Base-by-base conservation (phyloP, 1,284 basidiomycete species). In the Ustilago esculenta region DNA sequence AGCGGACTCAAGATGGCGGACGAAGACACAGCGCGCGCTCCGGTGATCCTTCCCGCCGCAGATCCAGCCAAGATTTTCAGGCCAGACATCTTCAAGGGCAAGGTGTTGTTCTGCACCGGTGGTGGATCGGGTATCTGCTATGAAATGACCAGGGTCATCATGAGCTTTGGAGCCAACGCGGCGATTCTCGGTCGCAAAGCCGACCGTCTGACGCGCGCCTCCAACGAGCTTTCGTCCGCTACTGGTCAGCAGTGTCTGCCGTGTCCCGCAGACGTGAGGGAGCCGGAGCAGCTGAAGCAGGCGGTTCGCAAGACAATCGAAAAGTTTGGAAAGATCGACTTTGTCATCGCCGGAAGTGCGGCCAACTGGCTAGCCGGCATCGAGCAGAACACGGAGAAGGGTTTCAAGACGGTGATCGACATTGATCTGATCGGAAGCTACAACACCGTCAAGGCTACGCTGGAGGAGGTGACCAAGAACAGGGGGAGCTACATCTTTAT, bases 351-450 rank as follows among this genome's bases (percentile, higher is more conserved):
- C 77, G 93, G 94, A 89, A 73, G 73, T 0, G 80, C 82, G 0
- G 81, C 79, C n/a, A 83, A 83, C 67, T 82, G 82, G 59, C 47
- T 82, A 17, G 76, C 76, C 5, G 76, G 75, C 3, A 68, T 81
- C 37, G 73, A 81, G 36, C 75, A 79, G 35, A 72, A 82, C 30
- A 74, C 66, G 15, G 66, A 77, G 14, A 79, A 79, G 35, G 78
- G 75, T 0, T 98, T 98, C 86, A 88, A 86, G 81, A 94, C 94
- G 0, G 94, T 98, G 23, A 86, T 97, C 58, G 92, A 95, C 80
- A 98, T 98, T 72, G 94, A 98, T 83, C 89, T 92, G 27, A 45
- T 96, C 34, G 94, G 94, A 23, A 94, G 92, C 2, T 98, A 89
- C 85, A 90, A 97, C 84, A 97, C 94, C 8, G 87, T 97, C 83